A percentile compares a stretch with the other conserved stretches of the same genome.
Conservation (phyloP, 768 basidiomycete genomes). For the Stropharia rugosoannulata region DNA sequence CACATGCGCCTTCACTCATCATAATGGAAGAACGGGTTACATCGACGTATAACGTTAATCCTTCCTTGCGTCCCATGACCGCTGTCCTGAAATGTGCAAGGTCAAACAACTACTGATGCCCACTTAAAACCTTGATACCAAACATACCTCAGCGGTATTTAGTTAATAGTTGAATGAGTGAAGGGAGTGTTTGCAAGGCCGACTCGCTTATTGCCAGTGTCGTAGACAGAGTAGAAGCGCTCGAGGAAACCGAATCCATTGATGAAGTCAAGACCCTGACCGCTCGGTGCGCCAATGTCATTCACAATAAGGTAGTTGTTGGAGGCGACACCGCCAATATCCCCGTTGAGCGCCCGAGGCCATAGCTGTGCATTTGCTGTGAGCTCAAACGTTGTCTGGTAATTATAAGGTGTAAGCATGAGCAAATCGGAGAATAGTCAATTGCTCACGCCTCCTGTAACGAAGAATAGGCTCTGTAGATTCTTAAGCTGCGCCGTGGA, state of each 20-base stretch:
- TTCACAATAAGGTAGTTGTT: constrained; percentile 54
- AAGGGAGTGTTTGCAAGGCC: constrained; percentile 53
- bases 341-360: constrained; percentile 55
- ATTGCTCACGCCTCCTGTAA: constrained; percentile 41
- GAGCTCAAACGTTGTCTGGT: constrained; percentile 47
- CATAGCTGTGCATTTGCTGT: constrained; percentile 68
- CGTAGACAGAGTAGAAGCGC: constrained; percentile 65
- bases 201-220: constrained; percentile 51
- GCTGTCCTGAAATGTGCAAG: no score
- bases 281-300: constrained; percentile 47
- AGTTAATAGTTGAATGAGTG: constrained; percentile 37
- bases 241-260: constrained; percentile 33
- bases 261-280: constrained; percentile 62
- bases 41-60: no score
- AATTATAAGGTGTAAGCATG: no score
- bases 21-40: no score
- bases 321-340: constrained; percentile 49
- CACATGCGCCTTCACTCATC: no score
- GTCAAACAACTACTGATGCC: no score
- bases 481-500: constrained; percentile 46
- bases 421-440: background rate
- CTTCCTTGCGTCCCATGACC: no score
- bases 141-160: background rate
- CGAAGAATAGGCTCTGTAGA: constrained; percentile 56
- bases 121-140: no score